Evolutionary conservation across 2,329 filamentous ascomycete species (phyloP).

Genomic region (Diplodia sapinea): DNA sequence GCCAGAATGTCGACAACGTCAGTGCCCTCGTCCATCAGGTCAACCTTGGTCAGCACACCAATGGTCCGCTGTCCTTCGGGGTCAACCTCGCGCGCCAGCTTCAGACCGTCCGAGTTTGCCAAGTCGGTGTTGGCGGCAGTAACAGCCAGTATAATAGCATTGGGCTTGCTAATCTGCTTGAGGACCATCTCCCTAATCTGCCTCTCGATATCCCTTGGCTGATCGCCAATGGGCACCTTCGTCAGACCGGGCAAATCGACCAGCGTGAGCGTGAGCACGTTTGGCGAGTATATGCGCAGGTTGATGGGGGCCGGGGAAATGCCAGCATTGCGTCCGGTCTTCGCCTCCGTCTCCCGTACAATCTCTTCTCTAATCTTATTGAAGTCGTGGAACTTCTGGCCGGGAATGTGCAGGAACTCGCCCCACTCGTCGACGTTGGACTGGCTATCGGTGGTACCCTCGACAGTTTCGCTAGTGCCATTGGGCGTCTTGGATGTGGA

Average conservation of each 20-base stretch:
- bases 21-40: slow-evolving; percentile 98
- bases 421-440: slow-evolving; percentile 97
- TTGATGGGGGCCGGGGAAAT: slow-evolving; percentile 98
- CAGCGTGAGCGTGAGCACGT: slow-evolving; percentile 93
- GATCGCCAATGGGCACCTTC: slow-evolving; percentile 94
- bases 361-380: slow-evolving; percentile 99
- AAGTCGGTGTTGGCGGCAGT: slow-evolving; percentile 97
- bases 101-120: slow-evolving; percentile 97
- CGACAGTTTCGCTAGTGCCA: slow-evolving; percentile 70
- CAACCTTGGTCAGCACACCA: slow-evolving; percentile 97
- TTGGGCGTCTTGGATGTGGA: slow-evolving; percentile 68
- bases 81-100: slow-evolving; percentile 94
- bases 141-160: slow-evolving; percentile 96
- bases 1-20: slow-evolving; percentile 98
- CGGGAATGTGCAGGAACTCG: slow-evolving; percentile 97
- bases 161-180: slow-evolving; percentile 98
- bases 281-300: slow-evolving; percentile 96
- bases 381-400: slow-evolving; percentile 97
- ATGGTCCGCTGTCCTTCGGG: slow-evolving; percentile 97
- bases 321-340: slow-evolving; percentile 94
- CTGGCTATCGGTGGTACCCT: slow-evolving; percentile 74
- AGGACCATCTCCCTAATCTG: slow-evolving; percentile 98
- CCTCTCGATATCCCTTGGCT: slow-evolving; percentile 93
- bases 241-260: slow-evolving; percentile 97
- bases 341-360: slow-evolving; percentile 91